phyloP scores from a whole-genome alignment of 2,329 filamentous ascomycete species.

The Phialophora macrospora region DNA sequence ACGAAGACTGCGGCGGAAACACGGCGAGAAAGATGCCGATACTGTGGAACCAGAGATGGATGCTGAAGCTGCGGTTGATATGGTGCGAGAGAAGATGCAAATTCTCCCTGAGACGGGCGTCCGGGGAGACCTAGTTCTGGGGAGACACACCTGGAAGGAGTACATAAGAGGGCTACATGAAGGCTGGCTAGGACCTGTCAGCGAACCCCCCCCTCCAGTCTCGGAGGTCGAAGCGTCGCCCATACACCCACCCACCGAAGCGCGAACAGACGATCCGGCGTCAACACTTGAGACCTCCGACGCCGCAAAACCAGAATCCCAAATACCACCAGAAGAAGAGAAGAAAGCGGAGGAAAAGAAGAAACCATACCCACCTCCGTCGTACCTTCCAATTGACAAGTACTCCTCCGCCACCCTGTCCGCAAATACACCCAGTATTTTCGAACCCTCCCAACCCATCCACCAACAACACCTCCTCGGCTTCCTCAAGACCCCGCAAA shows the following conservation, averaged over 20 bases:
- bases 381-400: constrained; percentile 74
- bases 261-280: constrained; percentile 41
- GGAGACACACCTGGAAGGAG: constrained; percentile 95
- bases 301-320: constrained; percentile 32
- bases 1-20: constrained; percentile 66
- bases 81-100: constrained; percentile 67
- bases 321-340: constrained; percentile 58
- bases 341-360: constrained; percentile 55
- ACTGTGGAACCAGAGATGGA: constrained; percentile 54
- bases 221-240: constrained; percentile 38
- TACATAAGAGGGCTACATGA: constrained; percentile 92
- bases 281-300: constrained; percentile 37
- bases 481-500: constrained; percentile 85
- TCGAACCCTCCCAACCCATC: constrained; percentile 75
- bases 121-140: constrained; percentile 84
- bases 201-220: constrained; percentile 55
- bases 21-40: constrained; percentile 59
- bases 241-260: constrained; percentile 41
- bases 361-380: constrained; percentile 64
- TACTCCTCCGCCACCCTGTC: constrained; percentile 72
- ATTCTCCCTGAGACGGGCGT: constrained; percentile 74
- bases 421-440: constrained; percentile 67
- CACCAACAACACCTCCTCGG: constrained; percentile 88
- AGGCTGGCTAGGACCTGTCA: constrained; percentile 89
- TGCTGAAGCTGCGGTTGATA: constrained; percentile 65